phyloP scores from a whole-genome alignment of 1,284 basidiomycete species.

The Microbotryum silenes-acaulis region DNA sequence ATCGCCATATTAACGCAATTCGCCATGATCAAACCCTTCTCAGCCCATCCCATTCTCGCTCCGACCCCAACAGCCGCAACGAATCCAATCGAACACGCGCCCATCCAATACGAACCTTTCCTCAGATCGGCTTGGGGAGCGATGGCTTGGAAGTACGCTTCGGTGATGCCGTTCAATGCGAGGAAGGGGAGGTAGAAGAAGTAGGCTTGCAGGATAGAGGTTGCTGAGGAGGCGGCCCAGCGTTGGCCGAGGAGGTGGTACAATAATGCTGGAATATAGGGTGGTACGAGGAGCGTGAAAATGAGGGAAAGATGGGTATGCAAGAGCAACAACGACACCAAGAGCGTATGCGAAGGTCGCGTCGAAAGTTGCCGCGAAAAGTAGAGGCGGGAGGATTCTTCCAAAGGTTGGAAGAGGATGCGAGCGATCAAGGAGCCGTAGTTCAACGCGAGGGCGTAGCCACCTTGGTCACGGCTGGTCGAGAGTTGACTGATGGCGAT shows the following conservation, averaged over 20 bases:
- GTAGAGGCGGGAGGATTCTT: constrained; percentile 78
- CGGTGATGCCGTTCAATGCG: constrained; percentile 77
- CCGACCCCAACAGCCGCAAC: constrained; percentile 48
- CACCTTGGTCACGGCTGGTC: constrained; percentile 76
- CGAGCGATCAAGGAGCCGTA: constrained; percentile 88
- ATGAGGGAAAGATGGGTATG: constrained; percentile 64
- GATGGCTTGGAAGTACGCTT: constrained; percentile 76
- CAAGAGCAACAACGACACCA: constrained; percentile 54
- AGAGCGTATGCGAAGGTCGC: constrained; percentile 14
- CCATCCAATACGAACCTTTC: constrained; percentile 52
- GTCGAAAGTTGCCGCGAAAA: constrained; percentile 51
- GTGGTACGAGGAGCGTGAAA: constrained; percentile 46
- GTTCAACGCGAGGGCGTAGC: constrained; percentile 87
- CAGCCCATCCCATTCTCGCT: constrained; percentile 50
- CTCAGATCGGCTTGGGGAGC: constrained; percentile 58
- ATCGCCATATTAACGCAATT: constrained; percentile 59
- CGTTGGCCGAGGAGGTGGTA: constrained; percentile 52
- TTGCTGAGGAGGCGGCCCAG: constrained; percentile 50
- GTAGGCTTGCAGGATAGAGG: constrained; percentile 65
- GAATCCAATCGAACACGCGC: constrained; percentile 55
- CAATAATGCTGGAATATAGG: constrained; percentile 62
- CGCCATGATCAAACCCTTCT: constrained; percentile 64
- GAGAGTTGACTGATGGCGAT: constrained; percentile 75
- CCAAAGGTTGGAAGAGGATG: constrained; percentile 84
- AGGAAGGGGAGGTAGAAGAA: constrained; percentile 77